Evolutionary conservation across 805 yeast species (phyloP).

Genomic region (Torulaspora gathmanii): DNA sequence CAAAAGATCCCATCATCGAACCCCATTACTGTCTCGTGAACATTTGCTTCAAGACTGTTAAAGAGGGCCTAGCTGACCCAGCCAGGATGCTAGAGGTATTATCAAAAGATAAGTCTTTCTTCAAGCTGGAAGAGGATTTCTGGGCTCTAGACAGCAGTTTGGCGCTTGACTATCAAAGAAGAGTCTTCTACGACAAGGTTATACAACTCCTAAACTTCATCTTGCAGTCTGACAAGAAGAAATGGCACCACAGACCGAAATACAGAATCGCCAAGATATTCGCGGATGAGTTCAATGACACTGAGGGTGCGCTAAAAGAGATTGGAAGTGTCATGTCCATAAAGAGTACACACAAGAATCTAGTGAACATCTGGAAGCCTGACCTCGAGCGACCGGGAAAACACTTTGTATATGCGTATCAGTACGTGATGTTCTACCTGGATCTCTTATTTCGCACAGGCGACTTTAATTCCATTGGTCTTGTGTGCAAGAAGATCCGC

Average conservation of each 20-base stretch:
- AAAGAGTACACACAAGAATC: conserved; percentile 61
- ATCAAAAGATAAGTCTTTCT: conserved; percentile 35
- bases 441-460: conserved; percentile 47
- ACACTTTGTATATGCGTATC: conserved; percentile 72
- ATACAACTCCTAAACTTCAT: conserved; percentile 47
- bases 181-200: conserved; percentile 39
- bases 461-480: conserved; percentile 56
- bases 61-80: conserved; percentile 34
- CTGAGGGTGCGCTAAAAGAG: conserved; percentile 54
- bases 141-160: conserved; percentile 23
- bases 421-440: conserved; percentile 62
- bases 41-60: conserved; percentile 52
- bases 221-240: conserved; percentile 62
- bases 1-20: conserved; percentile 60
- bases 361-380: conserved; percentile 90
- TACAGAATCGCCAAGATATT: conserved; percentile 64
- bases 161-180: conserved; percentile 14
- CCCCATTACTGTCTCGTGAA: conserved; percentile 70
- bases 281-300: conserved; percentile 50
- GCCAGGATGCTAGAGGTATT: conserved; percentile 41
- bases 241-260: conserved; percentile 87
- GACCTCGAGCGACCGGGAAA: conserved; percentile 89
- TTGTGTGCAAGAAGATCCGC: conserved; percentile 68
- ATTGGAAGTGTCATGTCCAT: conserved; percentile 60
- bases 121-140: conserved; percentile 21